Conservation (phyloP, 257 asterid genomes). For the Nicotiana obtusifolia region DNA sequence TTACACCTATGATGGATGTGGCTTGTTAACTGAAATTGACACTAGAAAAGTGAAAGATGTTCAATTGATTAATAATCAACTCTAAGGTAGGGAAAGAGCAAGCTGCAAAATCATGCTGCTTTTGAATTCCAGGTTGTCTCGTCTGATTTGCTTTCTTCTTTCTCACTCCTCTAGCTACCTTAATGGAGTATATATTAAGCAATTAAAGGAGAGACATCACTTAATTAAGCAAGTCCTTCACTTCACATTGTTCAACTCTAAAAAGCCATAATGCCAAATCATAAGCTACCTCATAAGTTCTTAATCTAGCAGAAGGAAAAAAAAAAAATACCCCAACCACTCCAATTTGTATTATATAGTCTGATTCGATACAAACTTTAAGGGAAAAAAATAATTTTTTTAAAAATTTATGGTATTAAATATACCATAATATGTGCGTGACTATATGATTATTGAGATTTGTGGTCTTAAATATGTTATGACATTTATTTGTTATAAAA, state of each 20-base stretch:
- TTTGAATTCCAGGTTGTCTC: neutral
- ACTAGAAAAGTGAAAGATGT: neutral
- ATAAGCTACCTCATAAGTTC: neutral
- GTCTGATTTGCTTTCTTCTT: neutral
- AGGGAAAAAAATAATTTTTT: no score
- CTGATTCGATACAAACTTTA: no score
- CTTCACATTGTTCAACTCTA: neutral
- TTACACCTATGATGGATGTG: neutral
- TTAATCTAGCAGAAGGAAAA: neutral
- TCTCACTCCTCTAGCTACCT: neutral
- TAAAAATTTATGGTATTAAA: no score
- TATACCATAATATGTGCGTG: no score
- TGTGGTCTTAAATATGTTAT: no score
- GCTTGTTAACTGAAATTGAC: neutral
- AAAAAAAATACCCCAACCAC: no score
- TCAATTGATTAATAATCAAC: neutral
- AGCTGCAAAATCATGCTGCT: neutral
- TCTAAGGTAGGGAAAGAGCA: neutral
- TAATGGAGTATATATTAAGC: neutral
- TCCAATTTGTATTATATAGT: no score
- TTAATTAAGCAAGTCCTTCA: neutral
- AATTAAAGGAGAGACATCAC: neutral
- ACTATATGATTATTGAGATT: no score
- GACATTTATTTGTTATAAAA: no score
- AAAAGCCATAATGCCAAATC: neutral